Conservation (phyloP, 106 monocot species). For the Xerophyta viscosa region DNA sequence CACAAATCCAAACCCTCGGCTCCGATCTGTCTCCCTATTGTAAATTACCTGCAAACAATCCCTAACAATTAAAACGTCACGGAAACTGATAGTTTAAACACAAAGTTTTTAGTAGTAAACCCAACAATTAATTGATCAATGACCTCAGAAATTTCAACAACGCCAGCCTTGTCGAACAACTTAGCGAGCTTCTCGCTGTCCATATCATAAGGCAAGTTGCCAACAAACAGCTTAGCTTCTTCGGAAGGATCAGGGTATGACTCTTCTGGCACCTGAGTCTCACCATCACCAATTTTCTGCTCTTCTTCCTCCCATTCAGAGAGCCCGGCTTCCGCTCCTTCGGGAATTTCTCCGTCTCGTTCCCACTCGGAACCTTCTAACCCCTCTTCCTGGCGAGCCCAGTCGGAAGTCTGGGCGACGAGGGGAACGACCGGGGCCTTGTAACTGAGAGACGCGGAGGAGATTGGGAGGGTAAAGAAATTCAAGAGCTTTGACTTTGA, state of each 20-base stretch:
- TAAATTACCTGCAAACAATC: slow-evolving; percentile 40
- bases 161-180: slow-evolving; percentile 58
- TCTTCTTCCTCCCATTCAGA: slow-evolving; percentile 9
- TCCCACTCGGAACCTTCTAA: not conserved
- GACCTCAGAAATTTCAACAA: slow-evolving; percentile 80
- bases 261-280: slow-evolving; percentile 6
- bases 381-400: slow-evolving; percentile 29
- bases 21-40: slow-evolving; percentile 50
- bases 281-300: no score
- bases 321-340: slow-evolving; percentile 1
- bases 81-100: not conserved
- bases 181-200: slow-evolving; percentile 67
- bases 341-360: not conserved
- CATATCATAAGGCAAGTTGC: slow-evolving; percentile 66
- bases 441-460: no score
- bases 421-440: slow-evolving; percentile 20
- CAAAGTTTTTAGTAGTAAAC: not conserved
- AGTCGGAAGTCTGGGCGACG: slow-evolving; percentile 46
- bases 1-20: slow-evolving; percentile 66
- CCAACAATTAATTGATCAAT: not conserved
- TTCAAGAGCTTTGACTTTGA: no score
- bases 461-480: no score
- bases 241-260: slow-evolving; percentile 60
- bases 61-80: not conserved
- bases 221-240: slow-evolving; percentile 84